Percentiles rank a stretch among this genome's conserved stretches.
Conservation (phyloP, 768 basidiomycete genomes). For the Omphalotus guepiniiformis region DNA sequence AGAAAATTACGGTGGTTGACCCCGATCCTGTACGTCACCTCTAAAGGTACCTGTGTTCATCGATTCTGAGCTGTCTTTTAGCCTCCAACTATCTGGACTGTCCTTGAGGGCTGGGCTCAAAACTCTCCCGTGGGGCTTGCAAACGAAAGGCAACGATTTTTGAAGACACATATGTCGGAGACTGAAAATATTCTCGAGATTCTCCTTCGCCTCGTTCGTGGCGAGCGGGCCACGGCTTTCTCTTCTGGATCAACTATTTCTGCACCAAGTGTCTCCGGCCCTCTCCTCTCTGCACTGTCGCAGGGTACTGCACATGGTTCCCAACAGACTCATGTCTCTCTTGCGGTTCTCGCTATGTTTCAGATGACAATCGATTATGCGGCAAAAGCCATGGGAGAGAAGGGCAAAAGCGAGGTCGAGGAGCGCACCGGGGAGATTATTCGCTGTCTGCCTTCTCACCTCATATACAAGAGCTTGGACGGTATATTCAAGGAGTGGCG, state of each 20-base stretch:
- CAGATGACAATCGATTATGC: constrained; percentile 82
- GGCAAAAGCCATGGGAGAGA: constrained; percentile 58
- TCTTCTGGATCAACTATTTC: constrained; percentile 59
- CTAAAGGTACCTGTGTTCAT: too few relatives aligned
- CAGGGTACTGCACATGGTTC: constrained; percentile 77
- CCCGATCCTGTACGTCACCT: constrained; percentile 88
- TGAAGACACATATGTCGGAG: constrained; percentile 83
- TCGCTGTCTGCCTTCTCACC: constrained; percentile 78
- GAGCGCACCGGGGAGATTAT: constrained; percentile 85
- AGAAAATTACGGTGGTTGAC: constrained; percentile 87
- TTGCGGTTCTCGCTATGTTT: constrained; percentile 91
- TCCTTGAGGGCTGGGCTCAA: constrained; percentile 86
- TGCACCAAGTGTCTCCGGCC: constrained; percentile 60
- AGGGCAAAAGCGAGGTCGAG: constrained; percentile 70
- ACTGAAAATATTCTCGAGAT: constrained; percentile 92
- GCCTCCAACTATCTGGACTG: constrained; percentile 90
- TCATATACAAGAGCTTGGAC: constrained; percentile 89
- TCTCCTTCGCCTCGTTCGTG: constrained; percentile 84
- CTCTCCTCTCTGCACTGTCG: constrained; percentile 63
- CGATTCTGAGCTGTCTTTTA: constrained; percentile 24
- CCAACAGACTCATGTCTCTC: constrained; percentile 91
- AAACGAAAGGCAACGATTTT: constrained; percentile 81
- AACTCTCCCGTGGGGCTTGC: constrained; percentile 74
- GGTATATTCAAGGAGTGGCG: constrained; percentile 93
- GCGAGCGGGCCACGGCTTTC: constrained; percentile 75